phyloP scores from a whole-genome alignment of 352 stramenopile species.

The Phytophthora cryptogea region DNA sequence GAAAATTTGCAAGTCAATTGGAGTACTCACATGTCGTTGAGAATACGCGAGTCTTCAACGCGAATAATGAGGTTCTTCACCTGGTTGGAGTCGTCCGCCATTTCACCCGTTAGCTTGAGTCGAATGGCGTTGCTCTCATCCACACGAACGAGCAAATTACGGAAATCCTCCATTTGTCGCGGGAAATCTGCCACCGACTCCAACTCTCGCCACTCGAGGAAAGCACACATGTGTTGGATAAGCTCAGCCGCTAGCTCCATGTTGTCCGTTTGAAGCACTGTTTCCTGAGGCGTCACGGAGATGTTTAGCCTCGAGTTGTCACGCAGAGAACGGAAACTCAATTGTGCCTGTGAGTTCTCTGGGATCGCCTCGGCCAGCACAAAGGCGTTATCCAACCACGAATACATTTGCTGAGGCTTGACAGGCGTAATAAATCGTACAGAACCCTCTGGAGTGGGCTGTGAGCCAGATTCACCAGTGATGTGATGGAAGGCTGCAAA shows the following conservation, averaged over 20 bases:
- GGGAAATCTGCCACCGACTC: slow-evolving; percentile 88
- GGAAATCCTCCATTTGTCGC: slow-evolving; percentile 86
- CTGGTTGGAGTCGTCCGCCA: slow-evolving; percentile 92
- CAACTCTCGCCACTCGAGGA: slow-evolving; percentile 87
- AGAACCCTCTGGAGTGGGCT: slow-evolving; percentile 46
- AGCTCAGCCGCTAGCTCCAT: slow-evolving; percentile 89
- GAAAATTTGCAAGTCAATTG: not conserved
- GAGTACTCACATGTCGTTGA: slow-evolving; percentile 90
- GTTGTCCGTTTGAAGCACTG: slow-evolving; percentile 74
- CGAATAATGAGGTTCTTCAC: slow-evolving; percentile 92
- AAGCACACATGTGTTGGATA: slow-evolving; percentile 86
- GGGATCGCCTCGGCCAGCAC: slow-evolving; percentile 43
- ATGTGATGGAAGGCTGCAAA: slow-evolving; percentile 86
- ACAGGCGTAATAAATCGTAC: slow-evolving; percentile 77
- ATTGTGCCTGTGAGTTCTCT: slow-evolving; percentile 44
- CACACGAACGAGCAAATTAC: slow-evolving; percentile 72
- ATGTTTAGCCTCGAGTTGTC: slow-evolving; percentile 59
- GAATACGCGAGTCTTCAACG: slow-evolving; percentile 91
- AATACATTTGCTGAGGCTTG: slow-evolving; percentile 73
- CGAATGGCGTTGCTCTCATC: slow-evolving; percentile 89
- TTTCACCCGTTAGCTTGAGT: slow-evolving; percentile 91
- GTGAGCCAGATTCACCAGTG: slow-evolving; percentile 24
- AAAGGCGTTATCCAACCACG: slow-evolving; percentile 77
- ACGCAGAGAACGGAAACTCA: slow-evolving; percentile 67
- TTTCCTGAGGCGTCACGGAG: slow-evolving; percentile 56